These are phyloP conservation scores for Brassica cretica DNA, from an alignment of 345 rosid species.

Conservation along the genomic window DNA sequence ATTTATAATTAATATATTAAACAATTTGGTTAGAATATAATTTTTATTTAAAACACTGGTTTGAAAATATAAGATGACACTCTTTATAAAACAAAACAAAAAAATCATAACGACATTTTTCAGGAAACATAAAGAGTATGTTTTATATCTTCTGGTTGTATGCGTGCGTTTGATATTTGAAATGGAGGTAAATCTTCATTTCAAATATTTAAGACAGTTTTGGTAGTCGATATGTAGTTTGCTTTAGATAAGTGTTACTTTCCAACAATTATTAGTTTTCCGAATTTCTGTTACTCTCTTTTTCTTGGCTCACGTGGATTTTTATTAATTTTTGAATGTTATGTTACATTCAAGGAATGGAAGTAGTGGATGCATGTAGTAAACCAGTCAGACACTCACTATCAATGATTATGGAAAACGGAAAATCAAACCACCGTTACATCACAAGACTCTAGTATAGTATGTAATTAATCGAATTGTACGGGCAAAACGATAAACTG, in stretches of 20 bases:
- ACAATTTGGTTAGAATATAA: too few species aligned
- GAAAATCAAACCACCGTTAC: neutral
- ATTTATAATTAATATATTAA: too few species aligned
- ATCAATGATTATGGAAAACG: neutral
- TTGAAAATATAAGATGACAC: neutral
- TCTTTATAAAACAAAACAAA: neutral
- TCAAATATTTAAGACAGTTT: neutral
- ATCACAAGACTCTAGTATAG: neutral
- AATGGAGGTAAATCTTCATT: neutral
- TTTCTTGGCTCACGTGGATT: neutral
- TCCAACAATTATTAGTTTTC: neutral
- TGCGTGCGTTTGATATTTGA: neutral
- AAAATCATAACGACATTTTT: neutral
- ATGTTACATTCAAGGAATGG: neutral
- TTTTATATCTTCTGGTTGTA: neutral
- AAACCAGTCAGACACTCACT: neutral
- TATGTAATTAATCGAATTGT: neutral
- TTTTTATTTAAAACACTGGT: neutral
- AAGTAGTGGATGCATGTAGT: neutral
- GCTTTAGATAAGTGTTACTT: neutral
- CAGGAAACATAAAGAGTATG: neutral
- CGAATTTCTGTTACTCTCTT: neutral
- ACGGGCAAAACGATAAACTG: neutral
- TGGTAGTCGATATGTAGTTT: conserved; percentile 1
- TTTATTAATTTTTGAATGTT: neutral